Evolutionary conservation across 2,329 filamentous ascomycete genomes (phyloP).

Genomic region (Hortaea werneckii): DNA sequence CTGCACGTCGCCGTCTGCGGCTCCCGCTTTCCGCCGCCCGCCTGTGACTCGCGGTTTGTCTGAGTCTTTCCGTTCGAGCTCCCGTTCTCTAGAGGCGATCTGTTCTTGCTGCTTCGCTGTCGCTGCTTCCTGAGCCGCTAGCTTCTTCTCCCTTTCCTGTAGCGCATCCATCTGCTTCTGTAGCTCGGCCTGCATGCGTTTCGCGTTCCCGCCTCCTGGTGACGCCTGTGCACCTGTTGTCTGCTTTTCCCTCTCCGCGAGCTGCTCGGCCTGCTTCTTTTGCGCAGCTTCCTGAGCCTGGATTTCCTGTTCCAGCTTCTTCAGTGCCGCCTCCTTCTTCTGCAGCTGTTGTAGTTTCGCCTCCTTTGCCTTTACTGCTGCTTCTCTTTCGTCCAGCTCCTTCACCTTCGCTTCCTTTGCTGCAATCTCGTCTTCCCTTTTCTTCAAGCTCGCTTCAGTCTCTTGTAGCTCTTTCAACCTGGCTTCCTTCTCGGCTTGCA

Average conservation of each 20-base stretch:
- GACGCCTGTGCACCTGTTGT: background rate
- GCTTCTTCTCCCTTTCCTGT: background rate
- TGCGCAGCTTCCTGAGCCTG: background rate
- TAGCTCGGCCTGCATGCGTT: background rate
- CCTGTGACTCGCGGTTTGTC: constrained; percentile 14
- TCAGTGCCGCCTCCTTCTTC: background rate
- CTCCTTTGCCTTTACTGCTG: background rate
- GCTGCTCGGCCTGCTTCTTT: background rate
- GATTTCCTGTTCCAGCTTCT: background rate
- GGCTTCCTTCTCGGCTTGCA: too few relatives aligned
- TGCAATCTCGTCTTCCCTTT: background rate
- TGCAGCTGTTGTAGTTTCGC: background rate
- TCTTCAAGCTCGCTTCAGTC: background rate
- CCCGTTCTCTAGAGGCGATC: constrained; percentile 36
- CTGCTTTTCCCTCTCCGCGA: background rate
- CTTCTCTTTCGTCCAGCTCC: too few relatives aligned
- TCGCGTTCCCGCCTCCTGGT: background rate
- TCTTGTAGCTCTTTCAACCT: background rate
- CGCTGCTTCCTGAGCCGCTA: background rate
- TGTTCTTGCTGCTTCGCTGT: background rate
- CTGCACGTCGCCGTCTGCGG: background rate
- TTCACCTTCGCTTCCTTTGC: background rate
- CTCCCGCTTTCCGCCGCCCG: background rate
- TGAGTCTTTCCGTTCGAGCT: constrained; percentile 40
- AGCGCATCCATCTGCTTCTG: background rate